Evolutionary conservation across 2,329 filamentous ascomycete species (phyloP), one percentile per base, ranked within the genome.

Genomic region (Aspergillus ochraceoroseus): DNA sequence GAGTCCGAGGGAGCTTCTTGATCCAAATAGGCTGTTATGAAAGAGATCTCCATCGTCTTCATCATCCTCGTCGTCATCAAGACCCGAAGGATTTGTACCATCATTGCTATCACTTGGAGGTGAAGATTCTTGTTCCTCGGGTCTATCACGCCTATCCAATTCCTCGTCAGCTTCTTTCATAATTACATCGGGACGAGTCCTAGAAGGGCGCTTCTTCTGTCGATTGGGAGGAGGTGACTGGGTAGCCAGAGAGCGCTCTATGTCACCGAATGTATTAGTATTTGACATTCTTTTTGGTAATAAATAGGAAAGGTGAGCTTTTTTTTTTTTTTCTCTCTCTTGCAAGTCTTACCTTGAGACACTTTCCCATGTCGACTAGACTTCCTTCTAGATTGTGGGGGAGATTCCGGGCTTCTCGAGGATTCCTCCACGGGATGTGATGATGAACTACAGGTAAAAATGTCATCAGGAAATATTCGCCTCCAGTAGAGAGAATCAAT

Each of bases 161-260:
- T 69, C 63, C 31, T 78, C 80, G 43, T 83, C 80, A 20, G 75
- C 79, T 44, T 85, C 82, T 33, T 79, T 80, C 81, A 89, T 88
- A 20, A 74, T 67, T 35, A 79, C 78, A 61, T 88, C 84, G 51
- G 82, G 72, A 44, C 83, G 79, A 51, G 53, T 70, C 63, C 64
- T 75, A 59, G 60, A 61, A 66, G 55, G 65, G 57, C 54, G 73
- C 66, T 65, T 80, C 70, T 71, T 83, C 73, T 52, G 76, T 47
- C 64, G 64, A 44, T 68, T 69, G 53, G 54, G 56, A 20, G 54
- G 52, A 28, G 62, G 55, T 13, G 61, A 59, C 38, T 64, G 64
- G 34, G 54, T 56, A 7, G 62, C 48, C 19, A 59, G 48, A 17
- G 57, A 55, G 37, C 58, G 58, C 43, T 69, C 63, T 63, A 52